These are phyloP conservation scores for Solidago caesia DNA, from an alignment of 129 eudicot species.

Conservation along the genomic window DNA sequence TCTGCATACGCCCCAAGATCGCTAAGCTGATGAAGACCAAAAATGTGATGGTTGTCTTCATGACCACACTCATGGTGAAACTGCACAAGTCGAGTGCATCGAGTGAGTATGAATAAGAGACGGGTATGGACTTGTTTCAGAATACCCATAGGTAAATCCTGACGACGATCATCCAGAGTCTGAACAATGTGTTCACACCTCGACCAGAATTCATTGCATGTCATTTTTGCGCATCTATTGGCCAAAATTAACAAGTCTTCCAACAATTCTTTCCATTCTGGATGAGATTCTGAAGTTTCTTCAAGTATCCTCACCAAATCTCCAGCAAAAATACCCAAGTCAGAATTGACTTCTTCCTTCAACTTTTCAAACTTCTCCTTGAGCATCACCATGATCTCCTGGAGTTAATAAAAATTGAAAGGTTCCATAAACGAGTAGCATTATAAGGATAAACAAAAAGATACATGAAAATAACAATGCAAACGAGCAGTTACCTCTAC, in stretches of 20 bases:
- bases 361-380: conserved; percentile 74
- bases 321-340: conserved; percentile 86
- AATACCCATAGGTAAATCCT: conserved; percentile 84
- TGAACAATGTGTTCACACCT: conserved; percentile 89
- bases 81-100: conserved; percentile 95
- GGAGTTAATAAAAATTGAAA: conserved; percentile 20
- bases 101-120: conserved; percentile 84
- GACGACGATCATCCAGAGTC: conserved; percentile 85
- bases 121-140: conserved; percentile 86
- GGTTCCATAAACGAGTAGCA: background rate
- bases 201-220: conserved; percentile 77
- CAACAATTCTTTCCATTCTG: conserved; percentile 64
- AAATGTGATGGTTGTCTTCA: conserved; percentile 65
- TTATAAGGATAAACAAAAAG: background rate
- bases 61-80: conserved; percentile 87
- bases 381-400: conserved; percentile 85
- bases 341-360: conserved; percentile 86
- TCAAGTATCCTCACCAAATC: conserved; percentile 76
- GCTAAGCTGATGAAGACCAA: conserved; percentile 77
- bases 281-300: conserved; percentile 54
- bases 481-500: conserved; percentile 58
- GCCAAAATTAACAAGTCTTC: conserved; percentile 78
- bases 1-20: conserved; percentile 33
- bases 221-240: conserved; percentile 80
- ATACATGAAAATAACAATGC: conserved; percentile 8